Evolutionary conservation across 176 grass and related monocot genomes (phyloP), one percentile per base, ranked within the genome.

Genomic region (Triticum dicoccoides): DNA sequence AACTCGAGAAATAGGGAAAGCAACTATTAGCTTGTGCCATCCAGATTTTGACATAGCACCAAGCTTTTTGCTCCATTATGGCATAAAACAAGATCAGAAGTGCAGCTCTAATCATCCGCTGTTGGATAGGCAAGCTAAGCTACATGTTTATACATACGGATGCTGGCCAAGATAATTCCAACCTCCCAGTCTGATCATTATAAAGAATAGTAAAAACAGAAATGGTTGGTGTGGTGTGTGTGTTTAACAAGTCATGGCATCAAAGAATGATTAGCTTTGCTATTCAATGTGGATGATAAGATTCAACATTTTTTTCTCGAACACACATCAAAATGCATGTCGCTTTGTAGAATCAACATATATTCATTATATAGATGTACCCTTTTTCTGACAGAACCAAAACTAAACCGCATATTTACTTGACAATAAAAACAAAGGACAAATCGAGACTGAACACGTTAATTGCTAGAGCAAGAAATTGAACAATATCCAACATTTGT

Each of bases 31-130:
- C 35, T 4, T 49, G 80, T 69, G 69, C 12, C 45, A 81, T 76
- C 72, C 41, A 17, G 37, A 10, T 27, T 18, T 76, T 61, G 34
- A 30, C 5, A 76, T 69, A 76, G 29, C 56, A 64, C 61, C 23
- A 74, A 25, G 18, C 74, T 24, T 76, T 29, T 51, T 47, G 11
- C 63, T 86, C 0, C 7, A 32, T 27, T 23, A 61, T 70, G 47
- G 24, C 71, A 13, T 54, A 64, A 77, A 54, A 83, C 5, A 88
- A 87, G 24, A 83, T 34, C 20, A 83, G 12, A 84, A 79, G 37
- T 56, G 68, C 56, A 80, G 59, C 67, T 89, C 33, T 38, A 84
- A 73, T 71, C 30, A 71, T 30, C 47, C 37, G 4, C 3, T 65
- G 30, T 64, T 3, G 11, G 65, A 34, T 12, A 82, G 42, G 81